These are phyloP conservation scores for Baorangia bicolor DNA, from an alignment of 768 basidiomycete genomes.

Conservation along the genomic window DNA sequence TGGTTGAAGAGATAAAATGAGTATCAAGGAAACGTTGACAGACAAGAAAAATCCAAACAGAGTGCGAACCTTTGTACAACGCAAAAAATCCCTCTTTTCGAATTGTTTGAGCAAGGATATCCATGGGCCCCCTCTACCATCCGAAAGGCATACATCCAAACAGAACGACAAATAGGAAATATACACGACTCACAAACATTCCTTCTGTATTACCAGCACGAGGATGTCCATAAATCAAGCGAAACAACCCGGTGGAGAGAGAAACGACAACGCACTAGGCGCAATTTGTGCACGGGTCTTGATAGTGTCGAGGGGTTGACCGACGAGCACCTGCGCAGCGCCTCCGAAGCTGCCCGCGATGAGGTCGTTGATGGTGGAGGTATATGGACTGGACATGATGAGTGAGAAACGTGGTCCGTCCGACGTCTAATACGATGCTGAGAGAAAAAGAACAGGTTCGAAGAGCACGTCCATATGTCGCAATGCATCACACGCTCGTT, in stretches of 20 bases:
- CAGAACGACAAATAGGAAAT: not conserved
- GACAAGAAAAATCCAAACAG: not conserved
- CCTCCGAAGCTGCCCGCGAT: constrained; percentile 86
- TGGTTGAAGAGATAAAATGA: not conserved
- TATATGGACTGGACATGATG: constrained; percentile 22
- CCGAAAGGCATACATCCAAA: not conserved
- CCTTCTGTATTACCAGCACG: constrained; percentile 49
- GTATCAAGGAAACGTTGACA: not conserved
- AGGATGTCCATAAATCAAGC: constrained; percentile 1
- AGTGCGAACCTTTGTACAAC: constrained; percentile 78
- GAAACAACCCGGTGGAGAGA: not conserved
- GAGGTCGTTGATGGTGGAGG: constrained; percentile 73
- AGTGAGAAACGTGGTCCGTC: not conserved
- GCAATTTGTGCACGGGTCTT: constrained; percentile 86
- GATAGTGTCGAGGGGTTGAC: constrained; percentile 84
- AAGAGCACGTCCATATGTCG: too few species aligned
- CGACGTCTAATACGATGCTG: too few species aligned
- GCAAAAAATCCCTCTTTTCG: constrained; percentile 87
- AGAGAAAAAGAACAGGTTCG: not conserved
- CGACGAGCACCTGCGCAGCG: constrained; percentile 87
- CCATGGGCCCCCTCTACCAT: constrained; percentile 83
- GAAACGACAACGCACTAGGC: constrained; percentile 53
- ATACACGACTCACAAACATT: constrained; percentile 77
- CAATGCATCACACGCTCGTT: too few species aligned
- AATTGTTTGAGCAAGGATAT: constrained; percentile 81